These are phyloP conservation scores for Rutstroemia sp. DNA, from an alignment of 2,329 filamentous ascomycete genomes.

Conservation along the genomic window DNA sequence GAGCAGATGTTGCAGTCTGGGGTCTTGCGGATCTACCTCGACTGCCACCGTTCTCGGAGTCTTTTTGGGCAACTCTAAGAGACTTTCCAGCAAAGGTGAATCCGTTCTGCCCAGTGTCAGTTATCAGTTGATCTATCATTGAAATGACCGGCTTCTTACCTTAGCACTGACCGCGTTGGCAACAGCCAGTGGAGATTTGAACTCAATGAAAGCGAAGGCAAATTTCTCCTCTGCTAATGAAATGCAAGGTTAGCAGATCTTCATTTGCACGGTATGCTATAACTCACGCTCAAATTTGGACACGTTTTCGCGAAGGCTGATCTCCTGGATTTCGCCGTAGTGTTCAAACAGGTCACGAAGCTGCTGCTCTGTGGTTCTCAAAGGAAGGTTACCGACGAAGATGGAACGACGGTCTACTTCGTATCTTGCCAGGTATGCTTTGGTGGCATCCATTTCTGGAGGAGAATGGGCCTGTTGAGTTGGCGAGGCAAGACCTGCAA, in stretches of 20 bases:
- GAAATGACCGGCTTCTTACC: slow-evolving; percentile 11
- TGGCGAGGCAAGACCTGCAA: slow-evolving; percentile 23
- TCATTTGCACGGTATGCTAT: background rate
- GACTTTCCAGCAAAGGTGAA: slow-evolving; percentile 19
- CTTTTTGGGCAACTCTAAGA: slow-evolving; percentile 27
- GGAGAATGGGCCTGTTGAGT: slow-evolving; percentile 5
- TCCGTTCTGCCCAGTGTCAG: slow-evolving; percentile 17
- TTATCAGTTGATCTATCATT: background rate
- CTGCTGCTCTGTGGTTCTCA: slow-evolving; percentile 30
- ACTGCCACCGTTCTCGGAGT: slow-evolving; percentile 19
- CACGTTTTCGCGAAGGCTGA: slow-evolving; percentile 26
- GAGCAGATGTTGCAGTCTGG: slow-evolving; percentile 4
- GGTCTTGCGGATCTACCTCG: slow-evolving; percentile 7
- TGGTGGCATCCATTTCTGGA: slow-evolving; percentile 9
- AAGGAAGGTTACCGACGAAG: slow-evolving; percentile 41
- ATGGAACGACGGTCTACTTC: slow-evolving; percentile 40
- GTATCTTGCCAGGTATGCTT: slow-evolving; percentile 30
- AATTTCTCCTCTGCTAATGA: slow-evolving; percentile 24
- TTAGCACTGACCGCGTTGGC: slow-evolving; percentile 16
- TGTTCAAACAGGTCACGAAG: slow-evolving; percentile 32
- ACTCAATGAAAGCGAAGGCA: slow-evolving; percentile 32
- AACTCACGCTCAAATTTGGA: slow-evolving; percentile 26
- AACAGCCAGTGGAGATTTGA: slow-evolving; percentile 17
- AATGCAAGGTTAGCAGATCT: slow-evolving; percentile 11
- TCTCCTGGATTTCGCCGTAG: slow-evolving; percentile 33